phyloP scores from a whole-genome alignment of 176 grass and related monocot genomes.

The Secale cereale region DNA sequence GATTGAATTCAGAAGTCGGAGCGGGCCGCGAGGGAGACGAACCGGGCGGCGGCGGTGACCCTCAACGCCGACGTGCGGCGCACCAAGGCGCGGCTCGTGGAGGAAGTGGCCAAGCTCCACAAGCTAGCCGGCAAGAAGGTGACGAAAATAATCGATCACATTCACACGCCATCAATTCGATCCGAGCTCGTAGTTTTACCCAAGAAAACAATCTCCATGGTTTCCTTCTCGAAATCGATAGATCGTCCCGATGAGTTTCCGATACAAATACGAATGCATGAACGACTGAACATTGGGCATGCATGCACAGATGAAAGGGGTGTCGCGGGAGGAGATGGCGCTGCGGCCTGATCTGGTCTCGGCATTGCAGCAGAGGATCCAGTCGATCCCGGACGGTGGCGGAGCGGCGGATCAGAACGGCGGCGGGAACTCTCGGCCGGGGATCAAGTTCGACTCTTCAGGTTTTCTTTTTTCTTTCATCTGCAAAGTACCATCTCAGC shows the following conservation, averaged over 20 bases:
- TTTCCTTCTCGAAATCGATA: neutral
- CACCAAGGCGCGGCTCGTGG: conserved; percentile 55
- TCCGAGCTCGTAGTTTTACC: neutral
- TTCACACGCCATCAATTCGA: neutral
- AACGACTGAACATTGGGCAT: neutral
- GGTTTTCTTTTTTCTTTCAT: neutral
- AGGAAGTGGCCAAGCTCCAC: conserved; percentile 77
- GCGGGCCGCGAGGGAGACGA: conserved; percentile 55
- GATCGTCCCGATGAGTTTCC: neutral
- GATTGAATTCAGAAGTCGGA: conserved; percentile 59
- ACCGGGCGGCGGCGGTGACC: conserved; percentile 51
- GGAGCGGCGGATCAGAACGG: conserved; percentile 33
- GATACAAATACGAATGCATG: neutral
- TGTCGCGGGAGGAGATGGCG: conserved; percentile 59
- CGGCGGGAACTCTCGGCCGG: conserved; percentile 41
- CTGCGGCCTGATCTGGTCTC: conserved; percentile 51
- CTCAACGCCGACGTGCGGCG: conserved; percentile 72
- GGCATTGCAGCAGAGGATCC: conserved; percentile 71
- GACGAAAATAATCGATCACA: neutral
- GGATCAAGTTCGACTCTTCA: conserved; percentile 74
- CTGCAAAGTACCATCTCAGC: neutral
- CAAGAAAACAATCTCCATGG: neutral
- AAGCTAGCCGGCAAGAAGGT: conserved; percentile 77
- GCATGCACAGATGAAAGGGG: conserved; percentile 54
- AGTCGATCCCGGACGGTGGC: conserved; percentile 47